phyloP scores from a whole-genome alignment of 352 stramenopile species.

The Globisporangium paddicum region DNA sequence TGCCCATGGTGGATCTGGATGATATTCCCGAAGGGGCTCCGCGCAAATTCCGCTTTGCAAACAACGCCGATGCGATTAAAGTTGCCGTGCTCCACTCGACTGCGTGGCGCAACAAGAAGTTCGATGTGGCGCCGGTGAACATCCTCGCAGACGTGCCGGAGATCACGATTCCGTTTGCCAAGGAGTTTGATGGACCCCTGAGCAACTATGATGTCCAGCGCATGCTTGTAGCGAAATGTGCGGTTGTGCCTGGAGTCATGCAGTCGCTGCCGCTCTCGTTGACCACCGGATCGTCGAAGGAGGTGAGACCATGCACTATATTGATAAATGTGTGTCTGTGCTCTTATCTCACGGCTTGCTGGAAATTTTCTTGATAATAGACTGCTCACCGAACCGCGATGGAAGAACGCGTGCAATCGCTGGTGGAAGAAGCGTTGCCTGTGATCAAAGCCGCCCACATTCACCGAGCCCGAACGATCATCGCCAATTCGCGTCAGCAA shows the following conservation, averaged over 20 bases:
- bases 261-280: conserved; percentile 19
- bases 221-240: conserved; percentile 26
- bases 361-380: conserved; percentile 3
- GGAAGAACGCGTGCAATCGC: conserved; percentile 23
- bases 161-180: conserved; percentile 28
- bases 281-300: conserved; percentile 15
- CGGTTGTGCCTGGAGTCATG: conserved; percentile 17
- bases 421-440: conserved; percentile 40
- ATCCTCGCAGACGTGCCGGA: conserved; percentile 27
- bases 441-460: conserved; percentile 30
- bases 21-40: conserved; percentile 8
- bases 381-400: conserved; percentile 15
- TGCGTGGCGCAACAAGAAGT: conserved; percentile 46
- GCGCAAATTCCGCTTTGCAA: conserved; percentile 21
- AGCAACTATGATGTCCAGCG: conserved; percentile 26
- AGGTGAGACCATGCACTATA: neutral
- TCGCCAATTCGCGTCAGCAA: conserved; percentile 37
- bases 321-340: neutral
- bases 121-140: conserved; percentile 31
- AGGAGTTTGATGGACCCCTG: conserved; percentile 31
- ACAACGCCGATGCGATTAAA: conserved; percentile 35
- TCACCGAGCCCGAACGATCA: conserved; percentile 22
- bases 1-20: conserved; percentile 22
- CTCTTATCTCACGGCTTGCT: neutral
- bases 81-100: conserved; percentile 52